Conservation (phyloP, 2,329 filamentous ascomycete genomes). For the Trichoderma oligosporum region DNA sequence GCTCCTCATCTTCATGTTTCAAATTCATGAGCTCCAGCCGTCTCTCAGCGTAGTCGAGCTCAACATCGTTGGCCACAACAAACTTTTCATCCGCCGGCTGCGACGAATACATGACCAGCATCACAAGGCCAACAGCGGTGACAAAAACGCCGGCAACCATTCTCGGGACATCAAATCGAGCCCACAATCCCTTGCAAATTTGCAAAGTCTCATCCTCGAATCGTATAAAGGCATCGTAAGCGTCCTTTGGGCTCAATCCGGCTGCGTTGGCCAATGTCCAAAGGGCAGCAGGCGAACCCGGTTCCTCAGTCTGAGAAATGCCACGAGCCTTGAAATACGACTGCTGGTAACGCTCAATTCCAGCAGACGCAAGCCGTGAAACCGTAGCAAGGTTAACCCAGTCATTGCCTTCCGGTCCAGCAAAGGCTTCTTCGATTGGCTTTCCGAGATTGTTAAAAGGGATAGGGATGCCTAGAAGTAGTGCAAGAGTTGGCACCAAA, state of each 20-base stretch:
- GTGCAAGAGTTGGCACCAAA: conserved; percentile 83
- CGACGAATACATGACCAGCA: conserved; percentile 70
- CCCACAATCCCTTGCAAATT: conserved; percentile 83
- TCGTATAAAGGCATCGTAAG: conserved; percentile 58
- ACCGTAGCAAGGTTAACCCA: conserved; percentile 76
- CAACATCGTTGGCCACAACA: conserved; percentile 51
- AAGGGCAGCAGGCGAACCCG: conserved; percentile 38
- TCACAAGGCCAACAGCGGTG: conserved; percentile 62
- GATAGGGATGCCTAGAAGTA: conserved; percentile 86
- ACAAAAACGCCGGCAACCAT: conserved; percentile 79
- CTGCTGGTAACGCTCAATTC: conserved; percentile 83
- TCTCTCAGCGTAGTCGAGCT: conserved; percentile 58
- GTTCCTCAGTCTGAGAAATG: conserved; percentile 56
- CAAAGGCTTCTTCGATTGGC: conserved; percentile 92
- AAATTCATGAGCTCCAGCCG: conserved; percentile 48
- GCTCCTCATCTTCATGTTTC: conserved; percentile 37
- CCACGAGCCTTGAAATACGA: conserved; percentile 74
- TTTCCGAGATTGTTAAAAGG: conserved; percentile 93
- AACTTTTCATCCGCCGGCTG: conserved; percentile 53
- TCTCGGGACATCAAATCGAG: conserved; percentile 79
- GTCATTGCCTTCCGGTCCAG: conserved; percentile 62
- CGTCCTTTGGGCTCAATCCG: conserved; percentile 38
- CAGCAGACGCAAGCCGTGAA: conserved; percentile 72
- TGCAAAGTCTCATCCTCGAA: conserved; percentile 78
- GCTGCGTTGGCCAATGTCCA: conserved; percentile 46